Base-by-base conservation (phyloP, 2,329 filamentous ascomycete species). In the Fonsecaea pedrosoi region DNA sequence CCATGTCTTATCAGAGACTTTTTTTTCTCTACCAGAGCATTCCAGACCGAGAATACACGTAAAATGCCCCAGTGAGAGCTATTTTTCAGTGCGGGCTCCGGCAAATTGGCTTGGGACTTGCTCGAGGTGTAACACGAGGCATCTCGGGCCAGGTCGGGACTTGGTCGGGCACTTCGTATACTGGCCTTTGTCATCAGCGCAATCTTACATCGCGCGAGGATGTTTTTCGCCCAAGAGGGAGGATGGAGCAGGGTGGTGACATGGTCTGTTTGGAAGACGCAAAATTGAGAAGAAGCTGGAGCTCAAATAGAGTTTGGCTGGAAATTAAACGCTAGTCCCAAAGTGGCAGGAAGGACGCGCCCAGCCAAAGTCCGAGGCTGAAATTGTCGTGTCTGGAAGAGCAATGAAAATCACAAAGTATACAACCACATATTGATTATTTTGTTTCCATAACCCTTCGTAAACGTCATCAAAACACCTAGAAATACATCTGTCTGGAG, bases 241-340 rank as follows among this genome's bases (percentile, higher is more conserved):
- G 45, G 45, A 50, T 50, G 45, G 45, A 25, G 18, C 18, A 50
- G 45, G 34, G 53, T 34, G 21, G 45, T 55, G 34, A 34, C 40
- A 35, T 25, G 18, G 13, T 18, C 12, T 54, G 59, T 54, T 38
- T 25, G 48, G 48, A 53, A 45, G 45, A 54, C n/a, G 25, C 32
- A 40, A 21, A 8, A 21, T 62, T 34, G 18, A 12, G 38, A 15
- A 25, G 53, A 34, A 34, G 34, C 53, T 55, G 55, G 34, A 37
- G 50, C 38, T 21, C 32, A 21, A 42, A 45, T 56, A 62, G 50
- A 62, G 60, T 62, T 56, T 37, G 30, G 37, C 13, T 21, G 60
- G 60, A 62, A 35, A 62, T 62, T 62, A 37, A 25, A 53, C 30
- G 10, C 60, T 56, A 62, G 48, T 48, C 53, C 25, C 38, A 42